Conservation (phyloP, 179 eudicot species). For the Pouteria campechiana region DNA sequence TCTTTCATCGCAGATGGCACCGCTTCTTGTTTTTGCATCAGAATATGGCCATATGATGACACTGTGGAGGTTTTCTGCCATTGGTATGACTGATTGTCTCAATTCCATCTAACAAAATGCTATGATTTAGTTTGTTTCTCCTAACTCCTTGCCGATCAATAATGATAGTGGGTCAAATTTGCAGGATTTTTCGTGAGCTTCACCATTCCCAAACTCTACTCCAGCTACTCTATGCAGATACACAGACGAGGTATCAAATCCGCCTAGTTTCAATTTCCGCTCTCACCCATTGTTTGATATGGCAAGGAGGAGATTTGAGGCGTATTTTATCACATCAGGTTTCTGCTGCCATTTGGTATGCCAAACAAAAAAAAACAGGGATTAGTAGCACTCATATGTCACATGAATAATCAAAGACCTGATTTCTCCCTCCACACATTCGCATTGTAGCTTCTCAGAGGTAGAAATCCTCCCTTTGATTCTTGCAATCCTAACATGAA, state of each 20-base stretch:
- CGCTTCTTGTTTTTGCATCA: slow-evolving; percentile 53
- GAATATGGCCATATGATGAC: slow-evolving; percentile 87
- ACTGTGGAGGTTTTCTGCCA: slow-evolving; percentile 62
- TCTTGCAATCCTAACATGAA: too few species aligned
- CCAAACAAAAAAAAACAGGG: too few species aligned
- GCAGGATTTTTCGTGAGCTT: slow-evolving; percentile 83
- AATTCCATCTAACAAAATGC: not conserved
- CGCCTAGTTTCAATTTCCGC: too few species aligned
- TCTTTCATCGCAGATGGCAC: slow-evolving; percentile 46
- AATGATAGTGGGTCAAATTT: not conserved
- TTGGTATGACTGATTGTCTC: slow-evolving; percentile 29
- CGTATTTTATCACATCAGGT: too few species aligned
- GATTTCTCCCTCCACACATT: not conserved
- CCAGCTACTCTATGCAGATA: slow-evolving; percentile 46
- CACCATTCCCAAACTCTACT: slow-evolving; percentile 61
- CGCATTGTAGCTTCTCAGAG: not conserved
- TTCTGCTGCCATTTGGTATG: too few species aligned
- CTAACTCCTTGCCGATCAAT: not conserved
- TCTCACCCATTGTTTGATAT: too few species aligned
- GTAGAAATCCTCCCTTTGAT: too few species aligned
- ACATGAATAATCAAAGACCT: not conserved
- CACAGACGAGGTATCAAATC: slow-evolving; percentile 38
- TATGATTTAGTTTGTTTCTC: not conserved
- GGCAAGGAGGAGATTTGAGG: too few species aligned
- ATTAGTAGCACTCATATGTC: too few species aligned